A percentile compares a stretch with the other conserved stretches of the same genome.
These are phyloP conservation scores for Panicum hallii DNA, from an alignment of 202 grass and related monocot species.

Conservation along the genomic window DNA sequence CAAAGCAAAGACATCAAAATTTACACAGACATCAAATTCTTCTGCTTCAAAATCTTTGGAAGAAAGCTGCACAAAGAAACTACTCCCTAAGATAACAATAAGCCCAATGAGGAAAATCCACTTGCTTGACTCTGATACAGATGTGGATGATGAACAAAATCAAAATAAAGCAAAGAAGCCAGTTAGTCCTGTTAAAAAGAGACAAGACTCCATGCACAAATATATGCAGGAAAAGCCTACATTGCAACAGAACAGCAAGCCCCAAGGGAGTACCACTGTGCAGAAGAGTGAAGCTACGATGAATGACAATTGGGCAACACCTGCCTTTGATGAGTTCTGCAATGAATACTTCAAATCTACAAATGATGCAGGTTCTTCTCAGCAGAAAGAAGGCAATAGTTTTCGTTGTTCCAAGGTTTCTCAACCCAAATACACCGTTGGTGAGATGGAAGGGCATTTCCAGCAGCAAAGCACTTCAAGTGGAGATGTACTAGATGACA, in stretches of 20 bases:
- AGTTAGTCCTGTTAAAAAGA: slow-evolving; percentile 39
- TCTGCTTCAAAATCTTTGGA: slow-evolving; percentile 65
- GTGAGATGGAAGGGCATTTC: slow-evolving; percentile 50
- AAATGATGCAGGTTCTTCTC: slow-evolving; percentile 40
- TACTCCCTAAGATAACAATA: slow-evolving; percentile 65
- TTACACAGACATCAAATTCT: slow-evolving; percentile 39
- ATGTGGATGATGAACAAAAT: slow-evolving; percentile 62
- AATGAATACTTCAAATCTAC: slow-evolving; percentile 76
- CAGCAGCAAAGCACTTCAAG: slow-evolving; percentile 48
- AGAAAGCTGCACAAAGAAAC: slow-evolving; percentile 74
- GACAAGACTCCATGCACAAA: slow-evolving; percentile 30
- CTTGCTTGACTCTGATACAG: slow-evolving; percentile 82
- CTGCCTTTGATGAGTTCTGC: slow-evolving; percentile 88
- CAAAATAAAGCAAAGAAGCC: slow-evolving; percentile 45
- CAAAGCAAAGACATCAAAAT: slow-evolving; percentile 54
- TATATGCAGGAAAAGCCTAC: slow-evolving; percentile 41
- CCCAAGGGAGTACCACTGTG: slow-evolving; percentile 15
- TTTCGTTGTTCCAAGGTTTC: slow-evolving; percentile 46
- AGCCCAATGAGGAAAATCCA: slow-evolving; percentile 83
- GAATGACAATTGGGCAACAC: slow-evolving; percentile 61
- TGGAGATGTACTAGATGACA: slow-evolving; percentile 30
- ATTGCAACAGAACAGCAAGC: slow-evolving; percentile 36
- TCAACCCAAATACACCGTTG: slow-evolving; percentile 36
- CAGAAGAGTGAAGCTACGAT: slow-evolving; percentile 22
- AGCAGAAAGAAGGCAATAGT: slow-evolving; percentile 41